Percentiles rank a stretch among this genome's conserved stretches.
Evolutionary conservation across 169 alveolate species (phyloP).

Genomic region (Miamiensis avidus): DNA sequence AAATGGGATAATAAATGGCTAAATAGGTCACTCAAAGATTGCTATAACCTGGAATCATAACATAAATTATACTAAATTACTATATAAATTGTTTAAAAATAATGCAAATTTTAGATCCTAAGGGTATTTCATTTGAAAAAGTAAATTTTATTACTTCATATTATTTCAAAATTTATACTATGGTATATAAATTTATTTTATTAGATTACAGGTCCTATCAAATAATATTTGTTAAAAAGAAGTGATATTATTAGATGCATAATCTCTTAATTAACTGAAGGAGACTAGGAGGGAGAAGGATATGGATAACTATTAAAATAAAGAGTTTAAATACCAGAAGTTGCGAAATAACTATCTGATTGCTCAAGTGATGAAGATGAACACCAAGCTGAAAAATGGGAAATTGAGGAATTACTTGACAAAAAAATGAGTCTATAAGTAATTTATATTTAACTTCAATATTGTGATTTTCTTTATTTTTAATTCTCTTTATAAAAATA

Average conservation of each 20-base stretch:
- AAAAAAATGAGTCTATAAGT: slow-evolving; percentile 20
- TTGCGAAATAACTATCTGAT: slow-evolving; percentile 11
- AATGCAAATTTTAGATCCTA: slow-evolving; percentile 34
- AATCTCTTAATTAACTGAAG: slow-evolving; percentile 24
- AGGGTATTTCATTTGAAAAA: slow-evolving; percentile 31
- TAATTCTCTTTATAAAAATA: background rate
- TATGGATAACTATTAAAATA: slow-evolving; percentile 12
- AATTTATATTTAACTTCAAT: background rate
- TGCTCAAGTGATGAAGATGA: slow-evolving; percentile 42
- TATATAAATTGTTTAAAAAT: slow-evolving; percentile 39
- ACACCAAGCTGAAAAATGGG: slow-evolving; percentile 25
- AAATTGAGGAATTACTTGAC: slow-evolving; percentile 12
- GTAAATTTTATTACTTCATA: background rate
- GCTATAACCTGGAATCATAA: slow-evolving; percentile 39
- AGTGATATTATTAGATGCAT: slow-evolving; percentile 44
- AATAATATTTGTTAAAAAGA: slow-evolving; percentile 41
- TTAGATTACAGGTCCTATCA: slow-evolving; percentile 21
- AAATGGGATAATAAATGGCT: background rate
- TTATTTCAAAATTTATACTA: background rate
- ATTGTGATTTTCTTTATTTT: too few relatives aligned
- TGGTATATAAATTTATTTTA: background rate
- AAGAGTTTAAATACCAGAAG: background rate
- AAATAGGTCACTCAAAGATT: slow-evolving; percentile 28
- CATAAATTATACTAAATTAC: slow-evolving; percentile 37
- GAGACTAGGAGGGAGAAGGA: slow-evolving; percentile 26